Evolutionary conservation across 108 stramenopile species (phyloP).

Genomic region (Cyclotella atomus): DNA sequence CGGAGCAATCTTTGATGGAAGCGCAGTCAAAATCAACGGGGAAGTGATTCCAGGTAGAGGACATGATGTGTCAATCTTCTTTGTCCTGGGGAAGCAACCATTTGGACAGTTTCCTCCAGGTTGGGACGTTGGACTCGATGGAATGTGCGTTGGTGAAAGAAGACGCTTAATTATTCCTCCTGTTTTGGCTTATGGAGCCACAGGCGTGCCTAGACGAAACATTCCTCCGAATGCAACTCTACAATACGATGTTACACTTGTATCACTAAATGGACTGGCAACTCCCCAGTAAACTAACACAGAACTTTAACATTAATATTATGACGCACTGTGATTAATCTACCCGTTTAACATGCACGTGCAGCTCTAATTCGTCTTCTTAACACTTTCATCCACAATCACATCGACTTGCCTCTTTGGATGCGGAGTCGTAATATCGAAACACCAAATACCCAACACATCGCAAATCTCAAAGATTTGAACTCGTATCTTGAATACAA

Average conservation of each 20-base stretch:
- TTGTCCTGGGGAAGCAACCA: constrained; percentile 90
- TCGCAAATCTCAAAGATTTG: constrained; percentile 75
- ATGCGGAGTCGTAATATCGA: constrained; percentile 71
- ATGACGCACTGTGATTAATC: too few relatives aligned
- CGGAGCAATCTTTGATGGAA: constrained; percentile 81
- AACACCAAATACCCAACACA: constrained; percentile 85
- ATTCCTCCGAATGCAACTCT: constrained; percentile 87
- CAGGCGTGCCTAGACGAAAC: constrained; percentile 73
- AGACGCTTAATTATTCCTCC: constrained; percentile 81
- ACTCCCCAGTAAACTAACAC: constrained; percentile 59
- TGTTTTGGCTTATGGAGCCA: constrained; percentile 75
- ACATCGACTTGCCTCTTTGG: background rate
- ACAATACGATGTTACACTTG: constrained; percentile 82
- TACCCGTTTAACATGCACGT: too few relatives aligned
- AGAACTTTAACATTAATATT: background rate
- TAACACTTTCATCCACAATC: background rate
- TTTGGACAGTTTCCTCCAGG: constrained; percentile 89
- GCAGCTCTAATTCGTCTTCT: background rate
- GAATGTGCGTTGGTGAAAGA: constrained; percentile 76
- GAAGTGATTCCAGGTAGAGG: constrained; percentile 79
- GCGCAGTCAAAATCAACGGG: constrained; percentile 79
- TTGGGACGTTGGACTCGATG: constrained; percentile 83
- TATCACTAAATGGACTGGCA: constrained; percentile 84
- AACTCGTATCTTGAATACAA: constrained; percentile 60
- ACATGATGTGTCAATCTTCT: constrained; percentile 81